Base-by-base conservation (phyloP, 345 rosid genomes). In the Hibiscus trionum region DNA sequence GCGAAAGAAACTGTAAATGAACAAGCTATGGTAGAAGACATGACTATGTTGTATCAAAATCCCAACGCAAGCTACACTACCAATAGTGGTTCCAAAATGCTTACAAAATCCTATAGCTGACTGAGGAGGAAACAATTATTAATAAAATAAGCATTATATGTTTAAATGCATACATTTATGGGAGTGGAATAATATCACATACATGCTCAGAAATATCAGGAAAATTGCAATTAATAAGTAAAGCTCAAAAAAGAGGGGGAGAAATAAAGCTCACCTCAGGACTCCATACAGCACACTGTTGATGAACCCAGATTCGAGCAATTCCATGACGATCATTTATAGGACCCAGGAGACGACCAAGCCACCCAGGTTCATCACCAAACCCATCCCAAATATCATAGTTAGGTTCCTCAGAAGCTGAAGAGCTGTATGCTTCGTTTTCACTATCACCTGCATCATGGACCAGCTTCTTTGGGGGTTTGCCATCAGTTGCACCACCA, bases 231-330 rank as follows among this genome's bases (percentile, higher is more conserved):
- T 66, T 44, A 15, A 66, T 17, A 37, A 56, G 60, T 21, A 19
- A 44, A 44, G 47, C 47, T 39, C 44, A 39, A 39, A 39, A 39
- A 7, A 35, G 7, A 4, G 1, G 33, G 35, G 53, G 58, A 67
- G 73, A 66, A 33, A 69, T 17, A 62, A 60, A 57, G 50, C 47
- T 44, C 75, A 91, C 98, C 98, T 94, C 98, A 10, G 98, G 98
- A 86, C 98, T 94, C 97, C 97, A 94, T 37, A 94, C 97, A 17
- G 98, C 97, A 76, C 98, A 94, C 56, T 88, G 84, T 83, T 90
- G 98, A 84, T 91, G 98, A 84, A 91, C 98, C 98, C 98, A 94
- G 52, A 89, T 94, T 81, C 97, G 88, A 81, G 98, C 93, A 81
- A 94, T 91, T 71, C 98, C 98, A 83, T 90, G 82, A 12, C 96